Conservation (phyloP, 2,329 filamentous ascomycete species). For the Phialemonium atrogriseum region DNA sequence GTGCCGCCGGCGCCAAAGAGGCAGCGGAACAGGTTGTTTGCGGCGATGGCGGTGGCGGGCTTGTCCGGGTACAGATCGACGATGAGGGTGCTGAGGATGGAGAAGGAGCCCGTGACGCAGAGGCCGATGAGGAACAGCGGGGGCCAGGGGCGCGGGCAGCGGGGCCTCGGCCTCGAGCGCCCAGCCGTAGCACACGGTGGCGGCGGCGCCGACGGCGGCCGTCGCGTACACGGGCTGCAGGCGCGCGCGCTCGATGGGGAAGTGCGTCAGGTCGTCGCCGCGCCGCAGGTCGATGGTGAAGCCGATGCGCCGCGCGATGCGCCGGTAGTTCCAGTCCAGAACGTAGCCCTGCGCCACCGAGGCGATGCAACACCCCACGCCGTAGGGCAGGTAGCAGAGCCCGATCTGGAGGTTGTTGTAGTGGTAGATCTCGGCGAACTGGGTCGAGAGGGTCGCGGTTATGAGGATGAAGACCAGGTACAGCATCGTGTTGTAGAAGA, state of each 20-base stretch:
- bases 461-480: slow-evolving; percentile 49
- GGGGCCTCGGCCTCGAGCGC: slow-evolving; percentile 40
- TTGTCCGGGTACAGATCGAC: slow-evolving; percentile 55
- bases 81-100: slow-evolving; percentile 53
- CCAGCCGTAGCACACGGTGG: slow-evolving; percentile 51
- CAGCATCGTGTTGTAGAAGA: slow-evolving; percentile 43
- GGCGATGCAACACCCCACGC: slow-evolving; percentile 38
- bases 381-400: slow-evolving; percentile 47
- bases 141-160: slow-evolving; percentile 46
- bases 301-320: slow-evolving; percentile 53
- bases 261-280: slow-evolving; percentile 39
- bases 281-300: slow-evolving; percentile 53
- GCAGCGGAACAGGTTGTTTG: slow-evolving; percentile 57
- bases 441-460: slow-evolving; percentile 42
- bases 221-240: slow-evolving; percentile 47
- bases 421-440: slow-evolving; percentile 42
- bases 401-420: slow-evolving; percentile 43
- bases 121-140: slow-evolving; percentile 49
- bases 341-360: slow-evolving; percentile 48
- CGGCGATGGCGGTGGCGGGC: slow-evolving; percentile 54
- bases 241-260: slow-evolving; percentile 47
- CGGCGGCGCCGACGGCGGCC: slow-evolving; percentile 43
- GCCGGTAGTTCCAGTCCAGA: slow-evolving; percentile 61
- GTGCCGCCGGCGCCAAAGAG: slow-evolving; percentile 50
- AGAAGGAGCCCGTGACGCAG: slow-evolving; percentile 53